Evolutionary conservation across 2,329 filamentous ascomycete genomes (phyloP), one percentile per base, ranked within the genome.

Genomic region (Hypoxylon sp.): DNA sequence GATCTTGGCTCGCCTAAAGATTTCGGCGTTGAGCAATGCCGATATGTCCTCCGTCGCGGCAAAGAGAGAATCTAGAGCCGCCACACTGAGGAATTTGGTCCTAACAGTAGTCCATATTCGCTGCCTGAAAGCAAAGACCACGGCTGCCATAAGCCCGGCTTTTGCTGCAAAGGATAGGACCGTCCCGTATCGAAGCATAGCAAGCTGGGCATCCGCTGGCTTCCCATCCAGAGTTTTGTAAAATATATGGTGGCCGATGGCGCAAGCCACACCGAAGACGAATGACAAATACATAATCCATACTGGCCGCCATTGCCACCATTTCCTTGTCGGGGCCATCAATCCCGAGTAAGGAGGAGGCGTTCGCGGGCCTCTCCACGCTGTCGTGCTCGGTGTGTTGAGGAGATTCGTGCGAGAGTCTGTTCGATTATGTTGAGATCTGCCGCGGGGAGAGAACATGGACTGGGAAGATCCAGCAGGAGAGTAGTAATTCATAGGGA

Each of bases 131-230:
- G 78, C 77, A 14, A 78, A 66, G 8, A 81, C 71, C 7, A 81
- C 77, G 22, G 80, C 75, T 5, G 80, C 77, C 58, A 78, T 76
- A 17, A 82, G 74, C 5, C 78, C 76, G 5, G 81, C 81, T 72
- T 83, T 83, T 2, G 80, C 74, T 13, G 76, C 79, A 40, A 81
- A 82, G 2, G 81, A 79, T 49, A 83, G 70, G 1, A 80, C 69
- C 1, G 80, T 80, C 2, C 81, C 81, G 61, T 81, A 80, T 6
- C 81, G 77, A 63, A 80, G 74, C 81, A 81, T 82, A 35, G 75
- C 58, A 17, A 81, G 59, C 67, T 82, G 81, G 27, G 78, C 72
- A 63, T 74, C 70, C 2, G 79, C 80, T 1, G 74, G 72, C 46
- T 73, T 73, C 7, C 77, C 79, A 57, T 81, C 58, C 8, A 82